These are phyloP conservation scores for Obba rivulosa DNA, from an alignment of 768 basidiomycete genomes.

Conservation along the genomic window DNA sequence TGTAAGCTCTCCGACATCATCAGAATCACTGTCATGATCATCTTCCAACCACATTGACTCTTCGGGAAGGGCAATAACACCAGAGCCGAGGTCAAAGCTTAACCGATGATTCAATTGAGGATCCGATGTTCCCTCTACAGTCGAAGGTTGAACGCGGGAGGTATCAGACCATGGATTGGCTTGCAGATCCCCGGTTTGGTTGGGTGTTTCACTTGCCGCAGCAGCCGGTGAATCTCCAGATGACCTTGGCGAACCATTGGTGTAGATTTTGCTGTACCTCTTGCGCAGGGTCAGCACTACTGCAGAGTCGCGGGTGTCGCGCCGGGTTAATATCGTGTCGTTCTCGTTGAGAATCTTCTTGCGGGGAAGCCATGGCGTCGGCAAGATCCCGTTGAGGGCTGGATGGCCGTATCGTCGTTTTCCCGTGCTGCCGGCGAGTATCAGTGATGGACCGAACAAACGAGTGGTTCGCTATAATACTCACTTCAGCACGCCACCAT, in stretches of 20 bases:
- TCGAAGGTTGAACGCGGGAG: slow-evolving; percentile 23
- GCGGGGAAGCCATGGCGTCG: slow-evolving; percentile 90
- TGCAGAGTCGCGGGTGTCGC: slow-evolving; percentile 45
- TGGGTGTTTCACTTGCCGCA: background rate
- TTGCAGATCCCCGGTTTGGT: slow-evolving; percentile 8
- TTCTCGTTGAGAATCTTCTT: slow-evolving; percentile 56
- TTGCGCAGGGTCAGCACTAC: slow-evolving; percentile 82
- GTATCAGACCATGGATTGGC: slow-evolving; percentile 66
- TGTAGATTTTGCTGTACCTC: slow-evolving; percentile 46
- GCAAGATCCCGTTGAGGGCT: slow-evolving; percentile 87
- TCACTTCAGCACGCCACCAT: slow-evolving; percentile 87
- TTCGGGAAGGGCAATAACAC: slow-evolving; percentile 85
- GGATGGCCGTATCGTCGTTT: slow-evolving; percentile 94
- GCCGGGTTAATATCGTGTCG: slow-evolving; percentile 20
- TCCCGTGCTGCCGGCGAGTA: slow-evolving; percentile 58
- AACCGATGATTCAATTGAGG: slow-evolving; percentile 48
- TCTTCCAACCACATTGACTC: slow-evolving; percentile 55
- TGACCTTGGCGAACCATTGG: too few species aligned
- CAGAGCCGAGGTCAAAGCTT: slow-evolving; percentile 82
- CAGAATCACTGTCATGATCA: slow-evolving; percentile 38
- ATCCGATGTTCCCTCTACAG: slow-evolving; percentile 3
- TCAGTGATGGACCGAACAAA: background rate
- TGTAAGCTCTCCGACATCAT: slow-evolving; percentile 28
- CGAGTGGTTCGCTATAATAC: slow-evolving; percentile 7
- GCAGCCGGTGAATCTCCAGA: too few species aligned